Conservation (phyloP, 345 rosid species). For the Geranium brycei region DNA sequence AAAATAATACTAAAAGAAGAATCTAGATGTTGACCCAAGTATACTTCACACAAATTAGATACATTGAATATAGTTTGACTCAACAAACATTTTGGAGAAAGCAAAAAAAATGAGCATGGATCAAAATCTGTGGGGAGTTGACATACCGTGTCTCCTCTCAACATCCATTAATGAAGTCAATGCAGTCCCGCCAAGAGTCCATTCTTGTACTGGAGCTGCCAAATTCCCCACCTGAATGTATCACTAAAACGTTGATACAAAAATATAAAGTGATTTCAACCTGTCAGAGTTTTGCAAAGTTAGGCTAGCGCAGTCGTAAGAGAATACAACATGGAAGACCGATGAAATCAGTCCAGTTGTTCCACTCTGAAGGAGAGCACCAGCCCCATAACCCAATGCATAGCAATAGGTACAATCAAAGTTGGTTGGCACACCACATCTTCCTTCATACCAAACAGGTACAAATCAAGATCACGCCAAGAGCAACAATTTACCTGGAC, state of each 20-base stretch:
- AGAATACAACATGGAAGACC: slow-evolving; percentile 19
- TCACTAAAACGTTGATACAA: not conserved
- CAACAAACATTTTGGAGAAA: too few species aligned
- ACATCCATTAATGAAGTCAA: slow-evolving; percentile 92
- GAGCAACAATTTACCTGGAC: slow-evolving; percentile 54
- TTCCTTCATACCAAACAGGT: slow-evolving; percentile 72
- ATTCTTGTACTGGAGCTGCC: slow-evolving; percentile 67
- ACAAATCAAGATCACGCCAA: not conserved
- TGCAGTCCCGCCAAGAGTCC: slow-evolving; percentile 92
- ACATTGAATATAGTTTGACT: too few species aligned
- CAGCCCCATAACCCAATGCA: slow-evolving; percentile 84
- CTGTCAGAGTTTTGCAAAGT: too few species aligned
- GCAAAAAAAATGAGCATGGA: too few species aligned
- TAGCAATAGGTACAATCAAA: slow-evolving; percentile 86
- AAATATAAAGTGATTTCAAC: too few species aligned
- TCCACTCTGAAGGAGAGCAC: slow-evolving; percentile 73
- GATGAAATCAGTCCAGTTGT: slow-evolving; percentile 88
- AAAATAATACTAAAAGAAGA: too few species aligned
- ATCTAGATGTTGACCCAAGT: too few species aligned
- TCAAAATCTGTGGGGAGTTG: not conserved
- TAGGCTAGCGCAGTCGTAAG: too few species aligned
- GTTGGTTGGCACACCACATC: slow-evolving; percentile 94
- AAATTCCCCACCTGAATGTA: slow-evolving; percentile 75
- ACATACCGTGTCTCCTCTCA: slow-evolving; percentile 92
- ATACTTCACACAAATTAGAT: too few species aligned